A percentile compares a stretch with the other conserved stretches of the same genome.
Evolutionary conservation across 805 yeast species (phyloP).

Genomic region (Huiozyma sinensis): DNA sequence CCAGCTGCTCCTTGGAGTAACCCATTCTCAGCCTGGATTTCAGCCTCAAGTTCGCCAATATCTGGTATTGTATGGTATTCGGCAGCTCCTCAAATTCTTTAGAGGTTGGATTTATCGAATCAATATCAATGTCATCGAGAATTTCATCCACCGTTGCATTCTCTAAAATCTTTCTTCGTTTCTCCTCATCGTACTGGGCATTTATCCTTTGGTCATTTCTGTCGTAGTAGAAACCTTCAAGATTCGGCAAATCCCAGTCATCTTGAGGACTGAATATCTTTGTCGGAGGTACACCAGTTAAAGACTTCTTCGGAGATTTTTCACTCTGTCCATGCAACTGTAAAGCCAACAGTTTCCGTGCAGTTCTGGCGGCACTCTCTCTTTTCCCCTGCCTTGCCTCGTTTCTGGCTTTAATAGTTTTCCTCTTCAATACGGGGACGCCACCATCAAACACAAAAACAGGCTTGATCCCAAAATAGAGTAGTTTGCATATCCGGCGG

Average conservation of each 20-base stretch:
- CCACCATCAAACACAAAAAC: slow-evolving; percentile 95
- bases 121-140: slow-evolving; percentile 59
- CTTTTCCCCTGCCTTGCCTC: slow-evolving; percentile 65
- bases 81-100: slow-evolving; percentile 70
- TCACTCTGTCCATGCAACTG: slow-evolving; percentile 38
- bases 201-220: slow-evolving; percentile 61
- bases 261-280: slow-evolving; percentile 40
- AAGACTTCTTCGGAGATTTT: neutral
- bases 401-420: slow-evolving; percentile 63
- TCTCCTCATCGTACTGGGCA: slow-evolving; percentile 60
- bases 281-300: neutral
- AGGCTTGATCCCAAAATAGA: slow-evolving; percentile 80
- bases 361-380: slow-evolving; percentile 62
- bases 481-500: slow-evolving; percentile 79
- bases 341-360: slow-evolving; percentile 67
- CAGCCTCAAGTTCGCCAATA: slow-evolving; percentile 69
- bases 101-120: slow-evolving; percentile 75
- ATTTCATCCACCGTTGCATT: slow-evolving; percentile 42
- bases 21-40: slow-evolving; percentile 93
- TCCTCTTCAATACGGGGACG: slow-evolving; percentile 72
- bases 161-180: slow-evolving; percentile 22
- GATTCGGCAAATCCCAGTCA: slow-evolving; percentile 76
- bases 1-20: slow-evolving; percentile 78
- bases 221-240: slow-evolving; percentile 44
- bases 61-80: slow-evolving; percentile 75